Evolutionary conservation across 225 moss, liverwort and hornwort genomes (phyloP).

Genomic region (Thuidium tamariscinum): DNA sequence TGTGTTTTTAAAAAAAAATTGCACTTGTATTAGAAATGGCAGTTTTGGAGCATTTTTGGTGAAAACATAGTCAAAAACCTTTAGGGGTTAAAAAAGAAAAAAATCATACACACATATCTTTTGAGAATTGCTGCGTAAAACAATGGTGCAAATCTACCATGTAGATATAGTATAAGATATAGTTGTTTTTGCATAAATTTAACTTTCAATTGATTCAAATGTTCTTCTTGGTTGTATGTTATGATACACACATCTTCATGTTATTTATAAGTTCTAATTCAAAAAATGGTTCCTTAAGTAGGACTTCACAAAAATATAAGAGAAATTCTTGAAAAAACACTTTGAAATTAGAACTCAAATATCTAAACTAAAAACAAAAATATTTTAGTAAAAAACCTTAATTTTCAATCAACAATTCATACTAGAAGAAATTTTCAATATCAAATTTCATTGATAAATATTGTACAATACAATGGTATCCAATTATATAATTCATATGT

Average conservation of each 20-base stretch:
- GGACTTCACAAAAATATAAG: neutral
- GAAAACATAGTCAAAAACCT: too few relatives aligned
- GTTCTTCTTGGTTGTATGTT: neutral
- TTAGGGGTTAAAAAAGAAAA: too few relatives aligned
- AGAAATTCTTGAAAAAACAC: neutral
- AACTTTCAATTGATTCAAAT: neutral
- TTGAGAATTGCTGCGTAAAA: neutral
- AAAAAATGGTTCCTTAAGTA: neutral
- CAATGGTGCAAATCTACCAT: neutral
- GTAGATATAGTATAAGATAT: neutral
- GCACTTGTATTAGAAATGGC: too few relatives aligned
- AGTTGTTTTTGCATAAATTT: neutral
- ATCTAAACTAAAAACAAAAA: neutral
- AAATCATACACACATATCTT: neutral
- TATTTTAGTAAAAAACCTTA: rapidly evolving
- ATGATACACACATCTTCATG: neutral
- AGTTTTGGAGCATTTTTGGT: too few relatives aligned
- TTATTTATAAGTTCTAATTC: neutral
- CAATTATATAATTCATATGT: too few relatives aligned
- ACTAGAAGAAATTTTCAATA: neutral
- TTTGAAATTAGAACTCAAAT: neutral
- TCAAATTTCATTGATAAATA: neutral
- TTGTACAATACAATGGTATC: neutral
- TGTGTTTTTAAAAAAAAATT: too few relatives aligned
- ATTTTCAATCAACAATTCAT: neutral